Conservation (phyloP, 208 protist species). For the Crithidia mellificae region DNA sequence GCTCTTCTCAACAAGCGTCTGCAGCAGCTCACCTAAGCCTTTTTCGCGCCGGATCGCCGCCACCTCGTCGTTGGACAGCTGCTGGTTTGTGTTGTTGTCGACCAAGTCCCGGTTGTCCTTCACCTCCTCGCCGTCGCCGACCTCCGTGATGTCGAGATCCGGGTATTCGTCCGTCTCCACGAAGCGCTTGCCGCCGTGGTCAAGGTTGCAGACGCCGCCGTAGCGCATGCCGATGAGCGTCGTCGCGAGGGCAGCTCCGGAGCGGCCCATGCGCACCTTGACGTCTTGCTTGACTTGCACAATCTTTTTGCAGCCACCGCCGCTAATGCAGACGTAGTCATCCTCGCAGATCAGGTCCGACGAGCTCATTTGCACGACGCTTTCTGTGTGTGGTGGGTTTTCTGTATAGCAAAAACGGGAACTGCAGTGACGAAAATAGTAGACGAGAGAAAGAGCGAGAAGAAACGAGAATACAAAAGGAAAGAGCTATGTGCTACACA, state of each 20-base stretch:
- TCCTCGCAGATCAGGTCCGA: conserved; percentile 57
- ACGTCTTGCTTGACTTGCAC: conserved; percentile 56
- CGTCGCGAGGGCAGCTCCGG: conserved; percentile 53
- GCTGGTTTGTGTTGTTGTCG: conserved; percentile 81
- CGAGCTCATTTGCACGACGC: conserved; percentile 19
- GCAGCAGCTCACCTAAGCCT: conserved; percentile 76
- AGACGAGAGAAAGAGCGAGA: too few relatives aligned
- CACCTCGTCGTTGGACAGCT: conserved; percentile 78
- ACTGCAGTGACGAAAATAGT: too few relatives aligned
- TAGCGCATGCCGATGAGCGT: conserved; percentile 83
- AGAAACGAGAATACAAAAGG: too few relatives aligned
- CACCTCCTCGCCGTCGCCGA: conserved; percentile 35
- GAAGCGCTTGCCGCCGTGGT: conserved; percentile 57
- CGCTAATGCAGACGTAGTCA: conserved; percentile 85
- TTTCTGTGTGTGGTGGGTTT: neutral
- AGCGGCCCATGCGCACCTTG: conserved; percentile 68
- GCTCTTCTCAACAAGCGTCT: conserved; percentile 82
- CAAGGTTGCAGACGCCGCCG: conserved; percentile 74
- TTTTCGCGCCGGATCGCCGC: conserved; percentile 71
- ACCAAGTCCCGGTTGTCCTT: conserved; percentile 85
- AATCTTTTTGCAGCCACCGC: conserved; percentile 72
- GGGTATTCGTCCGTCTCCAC: conserved; percentile 77
- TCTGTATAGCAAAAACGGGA: neutral
- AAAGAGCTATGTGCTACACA: too few relatives aligned
- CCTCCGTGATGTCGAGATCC: conserved; percentile 81